Conservation (phyloP, 306 rosid genomes). For the Lablab purpureus region DNA sequence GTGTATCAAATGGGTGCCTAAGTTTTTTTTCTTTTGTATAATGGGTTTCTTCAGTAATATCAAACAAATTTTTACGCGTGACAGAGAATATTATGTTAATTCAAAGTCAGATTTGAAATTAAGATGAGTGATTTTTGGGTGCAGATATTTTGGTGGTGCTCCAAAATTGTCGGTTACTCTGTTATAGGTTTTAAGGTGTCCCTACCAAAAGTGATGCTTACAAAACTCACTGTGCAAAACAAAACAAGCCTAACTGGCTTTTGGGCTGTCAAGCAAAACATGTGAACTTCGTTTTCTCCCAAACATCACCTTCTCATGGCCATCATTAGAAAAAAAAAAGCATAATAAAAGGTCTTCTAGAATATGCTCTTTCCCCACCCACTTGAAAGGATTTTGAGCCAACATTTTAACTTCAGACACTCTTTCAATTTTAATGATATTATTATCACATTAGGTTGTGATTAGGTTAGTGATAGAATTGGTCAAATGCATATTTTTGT, state of each 20-base stretch:
- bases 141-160: conserved; percentile 39
- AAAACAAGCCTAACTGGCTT: conserved; percentile 46
- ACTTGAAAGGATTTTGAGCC: not conserved
- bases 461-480: conserved; percentile 37
- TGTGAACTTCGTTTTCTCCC: conserved; percentile 46
- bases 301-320: conserved; percentile 48
- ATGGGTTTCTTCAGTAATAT: conserved; percentile 3
- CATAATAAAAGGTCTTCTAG: conserved; percentile 4
- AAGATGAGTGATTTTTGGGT: not conserved
- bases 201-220: conserved; percentile 15
- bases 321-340: not conserved
- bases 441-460: conserved; percentile 25
- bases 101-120: not conserved
- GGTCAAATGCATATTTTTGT: conserved; percentile 37
- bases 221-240: conserved; percentile 20
- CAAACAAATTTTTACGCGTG: not conserved
- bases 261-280: conserved; percentile 51
- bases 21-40: not conserved
- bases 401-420: not conserved
- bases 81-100: not conserved
- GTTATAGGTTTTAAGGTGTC: not conserved
- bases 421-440: conserved; percentile 18
- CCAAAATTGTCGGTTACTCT: conserved; percentile 44
- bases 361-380: conserved; percentile 28
- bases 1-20: not conserved